Conservation (phyloP, 306 rosid genomes). For the Prunus padus region DNA sequence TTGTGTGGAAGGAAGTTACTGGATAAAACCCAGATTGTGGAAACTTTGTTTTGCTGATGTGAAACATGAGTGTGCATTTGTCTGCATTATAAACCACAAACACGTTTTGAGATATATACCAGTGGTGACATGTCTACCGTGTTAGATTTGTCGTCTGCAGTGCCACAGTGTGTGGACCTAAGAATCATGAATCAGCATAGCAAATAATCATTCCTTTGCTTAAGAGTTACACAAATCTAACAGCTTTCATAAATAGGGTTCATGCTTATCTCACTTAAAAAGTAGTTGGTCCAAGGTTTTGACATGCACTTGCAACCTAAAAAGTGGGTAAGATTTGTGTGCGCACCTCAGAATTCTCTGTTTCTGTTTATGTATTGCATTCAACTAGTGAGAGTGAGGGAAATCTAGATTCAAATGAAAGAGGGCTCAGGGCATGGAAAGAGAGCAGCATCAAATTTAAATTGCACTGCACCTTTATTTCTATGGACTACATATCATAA, state of each 20-base stretch:
- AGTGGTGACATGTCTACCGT: not conserved
- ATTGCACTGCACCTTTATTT: no score
- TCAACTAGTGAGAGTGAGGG: no score
- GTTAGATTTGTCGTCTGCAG: not conserved
- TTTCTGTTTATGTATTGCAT: not conserved
- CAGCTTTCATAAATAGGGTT: not conserved
- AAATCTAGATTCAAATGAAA: no score
- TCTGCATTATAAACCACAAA: not conserved
- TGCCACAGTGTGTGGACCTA: not conserved
- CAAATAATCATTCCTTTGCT: conserved; percentile 3
- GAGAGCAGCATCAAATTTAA: no score
- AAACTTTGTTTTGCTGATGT: not conserved
- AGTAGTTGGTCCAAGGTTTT: not conserved
- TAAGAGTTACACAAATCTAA: conserved; percentile 5
- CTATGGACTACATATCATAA: no score
- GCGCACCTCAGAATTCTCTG: not conserved
- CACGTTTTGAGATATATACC: not conserved
- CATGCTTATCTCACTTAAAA: not conserved
- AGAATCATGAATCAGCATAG: not conserved
- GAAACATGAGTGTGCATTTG: not conserved
- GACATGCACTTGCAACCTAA: conserved; percentile 4
- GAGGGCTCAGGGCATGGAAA: no score
- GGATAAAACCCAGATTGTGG: not conserved
- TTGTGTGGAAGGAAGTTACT: not conserved
- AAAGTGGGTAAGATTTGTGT: not conserved